Evolutionary conservation across 2,329 filamentous ascomycete species (phyloP), one percentile per base, ranked within the genome.

Genomic region (Aspergillus sp.): DNA sequence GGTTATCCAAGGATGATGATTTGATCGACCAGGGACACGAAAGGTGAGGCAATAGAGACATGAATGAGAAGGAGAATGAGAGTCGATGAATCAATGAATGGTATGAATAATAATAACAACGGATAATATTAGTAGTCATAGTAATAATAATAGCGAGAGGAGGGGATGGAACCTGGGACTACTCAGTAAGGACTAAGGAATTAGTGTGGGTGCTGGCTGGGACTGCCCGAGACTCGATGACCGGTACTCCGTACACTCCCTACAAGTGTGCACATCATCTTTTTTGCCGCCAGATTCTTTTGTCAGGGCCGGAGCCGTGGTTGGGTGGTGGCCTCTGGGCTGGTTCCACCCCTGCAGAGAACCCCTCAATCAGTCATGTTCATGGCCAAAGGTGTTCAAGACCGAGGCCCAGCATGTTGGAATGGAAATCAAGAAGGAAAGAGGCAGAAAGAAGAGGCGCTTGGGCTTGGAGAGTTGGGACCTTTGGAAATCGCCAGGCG

Each of bases 221-320:
- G 46, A 18, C 54, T 39, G 54, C 46, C 54, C 46, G 20, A 59
- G 54, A 58, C 49, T 65, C 58, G 56, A 64, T 64, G 63, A 65
- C 61, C 61, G 57, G 60, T 22, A 22, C 22, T 22, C 22, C 22
- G 22, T 22, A 22, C 22, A 22, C 2, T 22, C 22, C 22, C 22
- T 24, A 24, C 22, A 24, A 24, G 22, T 24, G 22, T 60, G 65
- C 63, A 66, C 62, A 63, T 65, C 56, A 63, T 62, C 56, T 36
- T 62, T 62, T 39, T 39, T 39, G 36, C 36, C 42, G 57, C 56
- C 47, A 52, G 26, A 58, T 29, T 54, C 56, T 59, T 29, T 64
- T 64, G 54, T 62, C 61, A 64, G 63, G 64, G 63, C 62, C 62
- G 57, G 52, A 55, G 51, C 56, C 52, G 24, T 67, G 57, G 65